These are phyloP conservation scores for Aspergillus piperis DNA, from an alignment of 2,329 filamentous ascomycete genomes.

Conservation along the genomic window DNA sequence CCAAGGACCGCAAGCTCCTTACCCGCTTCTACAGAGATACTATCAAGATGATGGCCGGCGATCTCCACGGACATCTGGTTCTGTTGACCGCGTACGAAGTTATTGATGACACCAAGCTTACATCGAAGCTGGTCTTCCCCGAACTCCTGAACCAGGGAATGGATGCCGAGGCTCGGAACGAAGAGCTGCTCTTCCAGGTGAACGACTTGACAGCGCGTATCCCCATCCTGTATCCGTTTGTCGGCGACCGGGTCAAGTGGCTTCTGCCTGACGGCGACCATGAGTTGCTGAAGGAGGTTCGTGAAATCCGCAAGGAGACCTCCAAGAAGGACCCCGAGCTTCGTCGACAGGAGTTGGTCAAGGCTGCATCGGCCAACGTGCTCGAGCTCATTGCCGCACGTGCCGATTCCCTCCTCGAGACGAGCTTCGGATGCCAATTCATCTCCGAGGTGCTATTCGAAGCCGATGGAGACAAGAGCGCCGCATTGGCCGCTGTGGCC, in stretches of 20 bases:
- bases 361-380: constrained; percentile 71
- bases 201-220: constrained; percentile 56
- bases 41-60: constrained; percentile 79
- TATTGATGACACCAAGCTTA: constrained; percentile 90
- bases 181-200: constrained; percentile 47
- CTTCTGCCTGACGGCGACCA: constrained; percentile 66
- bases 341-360: constrained; percentile 74
- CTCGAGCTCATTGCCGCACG: constrained; percentile 71
- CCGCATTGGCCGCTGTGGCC: constrained; percentile 69
- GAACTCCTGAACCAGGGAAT: constrained; percentile 75
- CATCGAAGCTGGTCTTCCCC: constrained; percentile 79
- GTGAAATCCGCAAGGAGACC: constrained; percentile 75
- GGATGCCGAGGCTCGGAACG: constrained; percentile 39
- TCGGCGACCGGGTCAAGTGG: constrained; percentile 61
- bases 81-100: constrained; percentile 86
- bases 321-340: constrained; percentile 87
- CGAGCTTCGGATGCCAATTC: constrained; percentile 83
- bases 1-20: constrained; percentile 90
- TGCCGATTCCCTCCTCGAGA: constrained; percentile 68
- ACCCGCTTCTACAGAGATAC: constrained; percentile 89
- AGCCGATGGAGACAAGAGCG: constrained; percentile 72
- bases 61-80: constrained; percentile 75
- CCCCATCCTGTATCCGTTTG: constrained; percentile 79
- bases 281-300: constrained; percentile 73
- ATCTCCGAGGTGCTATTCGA: constrained; percentile 79